These are phyloP conservation scores for Terana coerulea DNA, from an alignment of 768 basidiomycete genomes.

Conservation along the genomic window DNA sequence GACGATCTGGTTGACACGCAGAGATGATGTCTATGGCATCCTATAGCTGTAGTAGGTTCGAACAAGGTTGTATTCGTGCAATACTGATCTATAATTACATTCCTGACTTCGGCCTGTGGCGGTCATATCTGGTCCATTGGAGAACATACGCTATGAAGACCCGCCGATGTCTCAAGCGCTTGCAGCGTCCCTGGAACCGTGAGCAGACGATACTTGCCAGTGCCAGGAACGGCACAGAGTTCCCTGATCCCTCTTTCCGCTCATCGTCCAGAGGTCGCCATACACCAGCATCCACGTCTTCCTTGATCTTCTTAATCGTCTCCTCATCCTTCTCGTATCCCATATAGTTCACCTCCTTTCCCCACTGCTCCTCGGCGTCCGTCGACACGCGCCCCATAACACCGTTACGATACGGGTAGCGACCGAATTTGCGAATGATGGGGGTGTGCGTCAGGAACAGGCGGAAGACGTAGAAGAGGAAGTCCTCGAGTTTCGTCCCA, in stretches of 20 bases:
- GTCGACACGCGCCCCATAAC: neutral
- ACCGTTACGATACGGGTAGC: neutral
- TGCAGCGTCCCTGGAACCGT: too few relatives aligned
- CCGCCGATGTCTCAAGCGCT: too few relatives aligned
- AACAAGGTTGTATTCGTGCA: too few relatives aligned
- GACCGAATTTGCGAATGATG: neutral
- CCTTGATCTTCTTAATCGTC: neutral
- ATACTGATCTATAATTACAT: too few relatives aligned
- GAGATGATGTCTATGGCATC: neutral
- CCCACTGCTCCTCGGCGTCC: neutral
- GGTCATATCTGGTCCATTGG: too few relatives aligned
- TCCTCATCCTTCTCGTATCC: neutral
- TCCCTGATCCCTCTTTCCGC: too few relatives aligned
- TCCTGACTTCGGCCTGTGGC: too few relatives aligned
- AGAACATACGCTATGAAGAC: too few relatives aligned
- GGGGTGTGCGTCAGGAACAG: neutral
- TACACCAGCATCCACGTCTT: neutral
- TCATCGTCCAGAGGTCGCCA: neutral
- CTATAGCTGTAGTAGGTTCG: too few relatives aligned
- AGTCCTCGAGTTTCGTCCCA: neutral
- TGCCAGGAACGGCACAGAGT: too few relatives aligned
- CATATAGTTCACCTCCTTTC: neutral
- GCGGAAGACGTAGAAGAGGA: neutral
- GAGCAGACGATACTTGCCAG: too few relatives aligned
- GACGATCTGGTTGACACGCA: slow-evolving; percentile 11